A percentile compares a stretch with the other conserved stretches of the same genome.
These are phyloP conservation scores for Logfia minima DNA, from an alignment of 129 eudicot species.

Conservation along the genomic window DNA sequence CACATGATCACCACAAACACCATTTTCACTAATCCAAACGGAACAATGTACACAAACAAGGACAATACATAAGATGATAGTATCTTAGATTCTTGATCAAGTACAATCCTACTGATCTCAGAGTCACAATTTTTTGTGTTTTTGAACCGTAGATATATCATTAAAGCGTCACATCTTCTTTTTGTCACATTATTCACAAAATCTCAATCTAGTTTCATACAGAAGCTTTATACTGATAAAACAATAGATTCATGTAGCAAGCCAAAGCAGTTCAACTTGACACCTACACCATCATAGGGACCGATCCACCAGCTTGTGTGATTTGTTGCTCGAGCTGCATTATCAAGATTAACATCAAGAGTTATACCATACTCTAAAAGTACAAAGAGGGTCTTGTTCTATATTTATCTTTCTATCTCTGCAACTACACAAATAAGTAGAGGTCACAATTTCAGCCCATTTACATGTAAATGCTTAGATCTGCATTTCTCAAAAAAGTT, in stretches of 20 bases:
- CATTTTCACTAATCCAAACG: background rate
- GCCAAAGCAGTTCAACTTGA: background rate
- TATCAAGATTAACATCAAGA: conserved; percentile 3
- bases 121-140: too few species aligned
- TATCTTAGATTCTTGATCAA: background rate
- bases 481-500: too few species aligned
- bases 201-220: conserved; percentile 13
- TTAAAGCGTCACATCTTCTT: too few species aligned
- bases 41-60: background rate
- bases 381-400: background rate
- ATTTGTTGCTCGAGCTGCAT: conserved; percentile 74
- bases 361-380: background rate
- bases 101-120: background rate
- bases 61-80: background rate
- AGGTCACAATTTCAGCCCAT: background rate
- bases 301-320: conserved; percentile 58
- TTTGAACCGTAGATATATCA: too few species aligned
- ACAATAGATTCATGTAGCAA: conserved; percentile 6
- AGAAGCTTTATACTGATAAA: conserved; percentile 15
- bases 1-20: background rate
- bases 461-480: background rate
- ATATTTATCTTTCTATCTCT: background rate
- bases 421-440: background rate
- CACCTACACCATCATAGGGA: conserved; percentile 51
- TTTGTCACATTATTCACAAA: conserved; percentile 13